A percentile compares a stretch with the other conserved stretches of the same genome.
Conservation (phyloP, 2,329 filamentous ascomycete genomes). For the Venturia effusa region DNA sequence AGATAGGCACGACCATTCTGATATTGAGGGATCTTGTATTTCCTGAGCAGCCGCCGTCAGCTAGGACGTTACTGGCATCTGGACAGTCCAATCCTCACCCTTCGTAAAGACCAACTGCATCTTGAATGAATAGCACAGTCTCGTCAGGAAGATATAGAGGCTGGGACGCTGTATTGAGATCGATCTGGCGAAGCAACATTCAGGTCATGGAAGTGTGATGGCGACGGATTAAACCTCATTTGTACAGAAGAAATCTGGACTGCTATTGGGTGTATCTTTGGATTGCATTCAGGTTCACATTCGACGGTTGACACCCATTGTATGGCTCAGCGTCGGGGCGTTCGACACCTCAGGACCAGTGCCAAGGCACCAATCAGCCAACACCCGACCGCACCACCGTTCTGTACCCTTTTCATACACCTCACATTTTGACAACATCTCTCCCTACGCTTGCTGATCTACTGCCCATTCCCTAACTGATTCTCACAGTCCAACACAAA, state of each 20-base stretch:
- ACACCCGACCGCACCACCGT: neutral
- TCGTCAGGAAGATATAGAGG: constrained; percentile 89
- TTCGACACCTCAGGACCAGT: neutral
- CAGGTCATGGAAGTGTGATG: constrained; percentile 38
- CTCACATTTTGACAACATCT: neutral
- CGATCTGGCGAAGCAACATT: constrained; percentile 95
- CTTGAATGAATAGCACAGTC: constrained; percentile 89
- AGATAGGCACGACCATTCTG: constrained; percentile 95
- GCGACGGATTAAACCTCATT: neutral
- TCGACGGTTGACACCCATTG: neutral
- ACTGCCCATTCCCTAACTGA: neutral
- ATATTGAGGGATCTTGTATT: constrained; percentile 87
- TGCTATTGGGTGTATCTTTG: neutral
- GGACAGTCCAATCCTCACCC: constrained; percentile 51
- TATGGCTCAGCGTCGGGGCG: neutral
- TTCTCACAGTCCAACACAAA: neutral
- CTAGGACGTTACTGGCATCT: neutral
- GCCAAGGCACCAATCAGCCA: neutral
- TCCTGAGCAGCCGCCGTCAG: constrained; percentile 41
- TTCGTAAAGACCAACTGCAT: constrained; percentile 94
- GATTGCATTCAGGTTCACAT: neutral
- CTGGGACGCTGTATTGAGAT: constrained; percentile 91
- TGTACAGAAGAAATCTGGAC: neutral
- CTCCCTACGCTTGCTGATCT: neutral
- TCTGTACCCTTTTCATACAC: neutral